Percentiles rank a stretch among this genome's conserved stretches.
These are phyloP conservation scores for Haplosporangium gracile DNA, from an alignment of 192 early-diverging fungal species.

Conservation along the genomic window DNA sequence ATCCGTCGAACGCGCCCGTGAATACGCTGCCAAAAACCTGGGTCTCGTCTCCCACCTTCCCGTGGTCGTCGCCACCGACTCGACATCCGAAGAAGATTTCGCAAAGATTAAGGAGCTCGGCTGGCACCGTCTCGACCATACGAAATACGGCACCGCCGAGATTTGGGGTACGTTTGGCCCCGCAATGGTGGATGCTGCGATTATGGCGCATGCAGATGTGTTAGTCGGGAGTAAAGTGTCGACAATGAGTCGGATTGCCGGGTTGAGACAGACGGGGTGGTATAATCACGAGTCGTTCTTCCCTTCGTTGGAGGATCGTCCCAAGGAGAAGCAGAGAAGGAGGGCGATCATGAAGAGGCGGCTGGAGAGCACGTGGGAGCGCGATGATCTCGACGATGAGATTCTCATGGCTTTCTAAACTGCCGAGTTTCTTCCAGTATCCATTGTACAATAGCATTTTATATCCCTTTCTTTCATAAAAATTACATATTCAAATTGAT, in stretches of 20 bases:
- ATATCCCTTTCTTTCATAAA: not conserved
- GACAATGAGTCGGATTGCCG: slow-evolving; percentile 40
- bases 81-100: slow-evolving; percentile 24
- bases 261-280: slow-evolving; percentile 21
- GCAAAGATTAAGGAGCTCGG: slow-evolving; percentile 18
- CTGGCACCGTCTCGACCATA: slow-evolving; percentile 48
- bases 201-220: slow-evolving; percentile 47
- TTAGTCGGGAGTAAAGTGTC: slow-evolving; percentile 16
- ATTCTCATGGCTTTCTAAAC: not conserved
- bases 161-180: slow-evolving; percentile 39
- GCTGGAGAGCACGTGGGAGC: not conserved
- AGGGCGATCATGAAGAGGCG: not conserved
- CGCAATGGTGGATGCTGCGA: slow-evolving; percentile 33
- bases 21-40: not conserved
- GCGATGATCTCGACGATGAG: not conserved
- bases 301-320: not conserved
- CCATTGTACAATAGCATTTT: too few relatives aligned
- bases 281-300: slow-evolving; percentile 16
- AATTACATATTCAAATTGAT: not conserved
- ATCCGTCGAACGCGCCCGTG: slow-evolving; percentile 11
- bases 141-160: slow-evolving; percentile 6
- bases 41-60: slow-evolving; percentile 20
- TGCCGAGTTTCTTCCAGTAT: not conserved
- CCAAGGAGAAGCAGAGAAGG: not conserved
- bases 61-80: slow-evolving; percentile 40